phyloP scores from a whole-genome alignment of 169 alveolate genomes.

The Theileria sp. region DNA sequence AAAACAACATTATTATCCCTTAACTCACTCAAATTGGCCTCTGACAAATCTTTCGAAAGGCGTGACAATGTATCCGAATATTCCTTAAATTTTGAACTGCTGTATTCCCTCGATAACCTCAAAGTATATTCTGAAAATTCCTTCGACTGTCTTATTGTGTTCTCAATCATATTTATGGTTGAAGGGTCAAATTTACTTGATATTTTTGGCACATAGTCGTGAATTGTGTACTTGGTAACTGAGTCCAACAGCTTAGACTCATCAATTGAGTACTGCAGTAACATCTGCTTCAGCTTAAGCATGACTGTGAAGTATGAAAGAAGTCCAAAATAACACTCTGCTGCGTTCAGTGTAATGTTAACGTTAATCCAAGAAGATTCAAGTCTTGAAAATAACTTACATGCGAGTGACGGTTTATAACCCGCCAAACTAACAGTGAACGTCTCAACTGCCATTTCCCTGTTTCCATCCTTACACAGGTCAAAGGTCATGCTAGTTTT shows the following conservation, averaged over 20 bases:
- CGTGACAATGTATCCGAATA: neutral
- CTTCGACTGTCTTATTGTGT: neutral
- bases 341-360: conserved; percentile 54
- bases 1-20: neutral
- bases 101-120: neutral
- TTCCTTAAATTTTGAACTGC: neutral
- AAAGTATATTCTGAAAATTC: neutral
- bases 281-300: conserved; percentile 18
- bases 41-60: neutral
- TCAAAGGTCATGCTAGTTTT: conserved; percentile 33
- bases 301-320: conserved; percentile 45
- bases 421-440: conserved; percentile 35
- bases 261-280: conserved; percentile 10
- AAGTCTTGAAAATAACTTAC: conserved; percentile 39
- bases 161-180: neutral
- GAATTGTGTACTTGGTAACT: conserved; percentile 13
- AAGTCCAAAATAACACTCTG: conserved; percentile 52
- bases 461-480: conserved; percentile 30
- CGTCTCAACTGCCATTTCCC: conserved; percentile 62
- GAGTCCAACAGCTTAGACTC: conserved; percentile 13
- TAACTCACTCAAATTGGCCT: neutral
- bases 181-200: neutral
- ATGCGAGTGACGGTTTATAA: conserved; percentile 25
- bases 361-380: conserved; percentile 60
- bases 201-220: conserved; percentile 12